phyloP scores from a whole-genome alignment of 2,329 filamentous ascomycete genomes.

The Rhynchosporium graminicola region DNA sequence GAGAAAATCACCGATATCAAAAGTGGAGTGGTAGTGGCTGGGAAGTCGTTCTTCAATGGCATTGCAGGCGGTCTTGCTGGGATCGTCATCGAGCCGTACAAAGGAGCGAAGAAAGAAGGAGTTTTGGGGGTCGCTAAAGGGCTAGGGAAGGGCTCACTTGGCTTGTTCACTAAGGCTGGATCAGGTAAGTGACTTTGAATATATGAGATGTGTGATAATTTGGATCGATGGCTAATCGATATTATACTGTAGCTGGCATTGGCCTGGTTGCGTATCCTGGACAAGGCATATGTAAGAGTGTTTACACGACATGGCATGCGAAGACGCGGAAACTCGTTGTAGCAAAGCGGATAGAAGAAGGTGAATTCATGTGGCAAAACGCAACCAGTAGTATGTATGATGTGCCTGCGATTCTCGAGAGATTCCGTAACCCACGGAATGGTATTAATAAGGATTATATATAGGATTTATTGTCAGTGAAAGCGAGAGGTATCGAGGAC shows the following conservation, averaged over 20 bases:
- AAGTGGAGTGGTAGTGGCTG: constrained; percentile 72
- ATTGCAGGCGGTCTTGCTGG: constrained; percentile 5
- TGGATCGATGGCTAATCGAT: too few relatives aligned
- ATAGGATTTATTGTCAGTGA: neutral
- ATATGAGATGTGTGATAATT: neutral
- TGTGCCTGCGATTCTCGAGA: neutral
- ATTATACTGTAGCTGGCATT: neutral
- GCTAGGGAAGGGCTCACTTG: constrained; percentile 24
- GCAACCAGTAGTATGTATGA: neutral
- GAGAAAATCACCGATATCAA: constrained; percentile 75
- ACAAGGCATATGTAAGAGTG: neutral
- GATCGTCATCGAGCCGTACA: constrained; percentile 26
- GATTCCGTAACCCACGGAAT: neutral
- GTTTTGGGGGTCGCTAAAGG: constrained; percentile 25
- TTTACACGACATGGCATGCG: neutral
- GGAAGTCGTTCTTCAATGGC: constrained; percentile 47
- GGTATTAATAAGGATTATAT: neutral
- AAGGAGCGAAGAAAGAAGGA: constrained; percentile 26
- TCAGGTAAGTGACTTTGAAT: neutral
- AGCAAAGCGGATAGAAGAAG: neutral
- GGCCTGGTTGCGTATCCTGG: neutral
- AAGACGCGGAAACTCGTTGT: neutral
- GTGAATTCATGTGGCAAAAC: neutral
- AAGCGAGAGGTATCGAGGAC: too few relatives aligned
- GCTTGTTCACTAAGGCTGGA: constrained; percentile 23